Base-by-base conservation (phyloP, 2,329 filamentous ascomycete species). In the Proliferodiscus dingleyae region DNA sequence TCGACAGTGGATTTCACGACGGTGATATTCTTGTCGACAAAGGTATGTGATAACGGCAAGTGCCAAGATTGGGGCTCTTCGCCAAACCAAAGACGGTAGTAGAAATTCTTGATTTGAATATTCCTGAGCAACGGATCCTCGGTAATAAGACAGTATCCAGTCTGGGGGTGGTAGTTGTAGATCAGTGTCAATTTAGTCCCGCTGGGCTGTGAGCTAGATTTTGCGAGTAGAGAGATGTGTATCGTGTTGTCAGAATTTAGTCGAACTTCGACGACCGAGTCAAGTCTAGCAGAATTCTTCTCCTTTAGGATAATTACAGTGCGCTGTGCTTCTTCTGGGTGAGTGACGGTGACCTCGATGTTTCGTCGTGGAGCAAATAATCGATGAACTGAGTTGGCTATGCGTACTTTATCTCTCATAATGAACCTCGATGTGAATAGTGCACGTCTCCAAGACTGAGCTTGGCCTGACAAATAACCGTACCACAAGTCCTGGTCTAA, bases 71-170 rank as follows among this genome's bases (percentile, higher is more conserved):
- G 77, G 34, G 77, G 69, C 61, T 95, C 90, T 49, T 90, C 78
- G 33, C 89, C 93, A 60, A 98, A 98, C 93, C 93, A 98, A 55
- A 94, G 84, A 57, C 84, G 83, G 82, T 95, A 98, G 77, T 98
- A 98, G 67, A 98, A 98, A 68, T 95, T 87, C 75, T 98, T 98
- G 75, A 98, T 97, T 54, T 89, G 87, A 64, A 97, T 90, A 65
- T 98, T 98, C 63, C 93, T 89, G 45, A 81, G 85, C 28, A 89
- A 80, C 93, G 98, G 98, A 53, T 97, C 86, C 68, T 98, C 93
- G 51, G 85, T 85, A 57, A 98, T 95, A 15, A 94, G 93, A n/a
- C 93, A 90, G 64, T 96, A 98, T 24, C 93, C 93, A 46, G 89
- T 85, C 68, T 97, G 90, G 2, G 93, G 93, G 64, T 90, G 87